Base-by-base conservation (phyloP, 228 moss, liverwort and hornwort genomes). In the Sphagnum fallax region DNA sequence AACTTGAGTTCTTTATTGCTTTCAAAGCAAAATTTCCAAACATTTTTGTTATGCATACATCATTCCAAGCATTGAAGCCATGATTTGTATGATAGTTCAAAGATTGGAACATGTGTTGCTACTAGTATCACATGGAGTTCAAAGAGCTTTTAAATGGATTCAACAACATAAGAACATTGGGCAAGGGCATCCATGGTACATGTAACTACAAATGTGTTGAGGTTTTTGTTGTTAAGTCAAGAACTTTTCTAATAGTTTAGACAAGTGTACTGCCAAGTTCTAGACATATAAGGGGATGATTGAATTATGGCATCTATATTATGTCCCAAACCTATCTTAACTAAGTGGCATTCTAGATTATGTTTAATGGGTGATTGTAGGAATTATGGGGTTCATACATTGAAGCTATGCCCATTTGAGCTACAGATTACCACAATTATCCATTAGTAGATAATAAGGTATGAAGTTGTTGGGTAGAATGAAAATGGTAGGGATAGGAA, bases 1-100 rank as follows among this genome's bases (percentile, higher is more conserved):
- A 66, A 52, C 32, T 52, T 66, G 66, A 66, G n/a, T 66, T 66
- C 15, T 66, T 66, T 49, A 66, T 8, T 14, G 6, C 52, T n/a
- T 66, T 66, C 13, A 52, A 66, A 52, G 10, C 13, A 4, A 52
- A 52, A 9, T 52, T 51, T 15, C 66, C 50, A 7, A 16, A 52
- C 2, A 52, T 15, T 52, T 13, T 0, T 12, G 51, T 66, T 0
- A 66, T 51, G 66, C 2, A 15, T 0, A 9, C 48, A 13, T 4
- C 4, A 5, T 52, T 66, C 16, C 66, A 52, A 52, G 12, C 51
- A 9, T 16, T 66, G n/a, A 66, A 66, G 8, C 66, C 66, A 4
- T 66, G 66, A 52, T 66, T 10, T 5, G 51, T 52, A 5, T 6
- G 52, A 5, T 51, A 15, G 6, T 10, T 66, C 4, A 51, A 51